Evolutionary conservation across 495 filamentous ascomycete genomes (phyloP).

Genomic region (Penicillium fimorum): DNA sequence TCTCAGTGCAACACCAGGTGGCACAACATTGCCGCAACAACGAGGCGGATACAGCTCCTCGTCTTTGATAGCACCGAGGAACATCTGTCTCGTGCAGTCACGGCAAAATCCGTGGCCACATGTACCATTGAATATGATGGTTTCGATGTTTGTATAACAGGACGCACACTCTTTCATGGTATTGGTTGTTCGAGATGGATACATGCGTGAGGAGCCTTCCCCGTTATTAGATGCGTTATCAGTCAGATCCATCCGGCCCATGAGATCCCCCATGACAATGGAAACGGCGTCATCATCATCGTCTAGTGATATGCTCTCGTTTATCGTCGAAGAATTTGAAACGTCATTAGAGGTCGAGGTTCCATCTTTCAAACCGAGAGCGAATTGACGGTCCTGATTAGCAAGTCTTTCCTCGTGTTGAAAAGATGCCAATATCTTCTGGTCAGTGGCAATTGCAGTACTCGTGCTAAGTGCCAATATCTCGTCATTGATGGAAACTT

Average conservation of each 20-base stretch:
- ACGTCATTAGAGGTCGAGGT: background rate
- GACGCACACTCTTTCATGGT: constrained; percentile 8
- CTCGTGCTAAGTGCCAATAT: constrained; percentile 7
- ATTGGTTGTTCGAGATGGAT: background rate
- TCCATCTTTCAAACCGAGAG: background rate
- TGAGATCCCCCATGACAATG: background rate
- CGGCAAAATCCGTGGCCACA: constrained; percentile 21
- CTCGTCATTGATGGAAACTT: background rate
- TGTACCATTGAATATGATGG: background rate
- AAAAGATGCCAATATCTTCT: background rate
- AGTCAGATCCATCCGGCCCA: background rate
- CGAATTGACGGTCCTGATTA: background rate
- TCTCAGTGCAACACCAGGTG: constrained; percentile 8
- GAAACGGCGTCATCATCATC: background rate
- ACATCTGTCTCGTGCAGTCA: constrained; percentile 15
- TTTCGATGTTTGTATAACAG: constrained; percentile 10
- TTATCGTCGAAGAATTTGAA: background rate
- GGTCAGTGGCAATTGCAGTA: constrained; percentile 4
- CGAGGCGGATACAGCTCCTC: constrained; percentile 27
- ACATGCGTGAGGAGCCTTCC: background rate
- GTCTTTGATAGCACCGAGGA: constrained; percentile 20
- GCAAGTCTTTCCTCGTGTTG: constrained; percentile 2
- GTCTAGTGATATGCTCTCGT: background rate
- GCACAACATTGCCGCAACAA: constrained; percentile 9
- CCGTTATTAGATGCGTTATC: background rate